These are phyloP conservation scores for Pleurotus giganteus DNA, from an alignment of 768 basidiomycete genomes.

Conservation along the genomic window DNA sequence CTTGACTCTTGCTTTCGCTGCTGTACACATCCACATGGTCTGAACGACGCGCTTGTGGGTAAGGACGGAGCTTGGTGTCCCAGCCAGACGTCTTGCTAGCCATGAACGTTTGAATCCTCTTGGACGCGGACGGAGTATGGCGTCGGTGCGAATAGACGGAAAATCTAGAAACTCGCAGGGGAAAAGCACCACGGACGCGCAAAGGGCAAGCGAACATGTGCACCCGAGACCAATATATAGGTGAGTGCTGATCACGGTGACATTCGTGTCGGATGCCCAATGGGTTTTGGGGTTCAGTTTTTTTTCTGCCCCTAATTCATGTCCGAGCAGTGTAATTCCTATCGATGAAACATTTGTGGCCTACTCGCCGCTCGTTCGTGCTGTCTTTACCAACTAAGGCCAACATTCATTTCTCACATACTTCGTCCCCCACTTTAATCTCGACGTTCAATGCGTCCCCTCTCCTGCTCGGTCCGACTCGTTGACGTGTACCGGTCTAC, in stretches of 20 bases:
- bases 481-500: not conserved
- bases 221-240: conserved; percentile 9
- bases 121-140: conserved; percentile 5
- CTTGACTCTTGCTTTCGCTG: conserved; percentile 58
- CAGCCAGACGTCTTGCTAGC: conserved; percentile 36
- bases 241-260: not conserved
- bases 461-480: not conserved
- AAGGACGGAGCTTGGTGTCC: conserved; percentile 43
- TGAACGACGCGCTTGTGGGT: conserved; percentile 64
- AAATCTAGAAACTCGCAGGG: conserved; percentile 11
- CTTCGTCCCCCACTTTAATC: conserved; percentile 6
- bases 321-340: conserved; percentile 1
- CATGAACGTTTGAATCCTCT: not conserved
- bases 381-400: not conserved
- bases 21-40: conserved; percentile 70
- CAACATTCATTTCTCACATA: conserved; percentile 8
- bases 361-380: not conserved
- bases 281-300: not conserved
- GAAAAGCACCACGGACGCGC: not conserved
- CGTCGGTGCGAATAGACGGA: conserved; percentile 5
- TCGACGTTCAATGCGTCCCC: not conserved
- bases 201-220: conserved; percentile 6
- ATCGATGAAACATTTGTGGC: conserved; percentile 7
- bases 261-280: conserved; percentile 6
- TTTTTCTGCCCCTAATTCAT: conserved; percentile 5